phyloP scores from a whole-genome alignment of 306 rosid genomes.

The Castanospermum australe region DNA sequence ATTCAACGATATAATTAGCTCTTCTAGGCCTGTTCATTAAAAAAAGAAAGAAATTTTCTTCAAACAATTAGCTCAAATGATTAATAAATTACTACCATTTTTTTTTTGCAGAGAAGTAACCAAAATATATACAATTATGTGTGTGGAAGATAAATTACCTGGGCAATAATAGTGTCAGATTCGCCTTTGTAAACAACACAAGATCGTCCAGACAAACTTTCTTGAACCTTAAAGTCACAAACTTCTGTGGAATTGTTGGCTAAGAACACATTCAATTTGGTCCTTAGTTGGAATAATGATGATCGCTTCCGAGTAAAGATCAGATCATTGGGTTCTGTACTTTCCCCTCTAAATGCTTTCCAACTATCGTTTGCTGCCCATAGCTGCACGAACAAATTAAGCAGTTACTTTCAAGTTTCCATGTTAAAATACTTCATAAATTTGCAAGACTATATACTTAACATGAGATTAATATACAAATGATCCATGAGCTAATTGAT shows the following conservation, averaged over 20 bases:
- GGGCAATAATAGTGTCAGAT: slow-evolving; percentile 42
- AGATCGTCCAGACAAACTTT: slow-evolving; percentile 31
- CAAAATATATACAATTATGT: not conserved
- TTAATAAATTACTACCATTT: no score
- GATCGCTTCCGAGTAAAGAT: slow-evolving; percentile 33
- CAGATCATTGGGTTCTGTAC: slow-evolving; percentile 33
- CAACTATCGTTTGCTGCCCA: slow-evolving; percentile 28
- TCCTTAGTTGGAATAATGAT: slow-evolving; percentile 34
- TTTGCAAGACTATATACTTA: no score
- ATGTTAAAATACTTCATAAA: not conserved
- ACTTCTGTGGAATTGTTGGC: slow-evolving; percentile 31
- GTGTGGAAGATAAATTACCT: slow-evolving; percentile 19
- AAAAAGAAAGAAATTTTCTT: not conserved
- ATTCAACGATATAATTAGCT: not conserved
- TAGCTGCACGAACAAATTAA: slow-evolving; percentile 23
- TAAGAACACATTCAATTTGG: slow-evolving; percentile 46
- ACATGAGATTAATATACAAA: not conserved
- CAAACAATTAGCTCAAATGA: not conserved
- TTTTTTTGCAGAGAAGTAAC: not conserved
- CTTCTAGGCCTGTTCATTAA: not conserved
- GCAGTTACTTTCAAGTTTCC: not conserved
- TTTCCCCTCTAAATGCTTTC: slow-evolving; percentile 54
- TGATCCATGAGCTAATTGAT: no score
- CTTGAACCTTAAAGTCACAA: slow-evolving; percentile 51
- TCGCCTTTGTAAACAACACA: slow-evolving; percentile 46